phyloP scores from a whole-genome alignment of 2,329 filamentous ascomycete species.

The Lachnellula subtilissima region DNA sequence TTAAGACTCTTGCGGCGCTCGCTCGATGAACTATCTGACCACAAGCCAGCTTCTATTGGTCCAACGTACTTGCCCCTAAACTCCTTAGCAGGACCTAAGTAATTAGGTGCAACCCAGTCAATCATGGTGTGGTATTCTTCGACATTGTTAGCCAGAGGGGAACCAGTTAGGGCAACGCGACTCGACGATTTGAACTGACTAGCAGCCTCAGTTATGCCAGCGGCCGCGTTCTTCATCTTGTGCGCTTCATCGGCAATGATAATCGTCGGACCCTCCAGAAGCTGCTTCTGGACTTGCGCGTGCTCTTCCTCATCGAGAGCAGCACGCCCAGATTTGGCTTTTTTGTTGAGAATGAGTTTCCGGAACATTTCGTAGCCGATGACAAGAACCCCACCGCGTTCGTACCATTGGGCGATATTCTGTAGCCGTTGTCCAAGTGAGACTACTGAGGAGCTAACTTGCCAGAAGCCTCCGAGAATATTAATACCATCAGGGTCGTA shows the following conservation, averaged over 20 bases:
- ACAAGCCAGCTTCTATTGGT: slow-evolving; percentile 70
- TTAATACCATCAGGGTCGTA: slow-evolving; percentile 20
- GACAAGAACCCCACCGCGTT: slow-evolving; percentile 66
- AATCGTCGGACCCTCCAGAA: slow-evolving; percentile 61
- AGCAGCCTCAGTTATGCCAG: slow-evolving; percentile 50
- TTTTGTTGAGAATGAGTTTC: slow-evolving; percentile 36
- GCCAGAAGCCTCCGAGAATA: slow-evolving; percentile 51
- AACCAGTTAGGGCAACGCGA: slow-evolving; percentile 81
- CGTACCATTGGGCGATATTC: slow-evolving; percentile 55
- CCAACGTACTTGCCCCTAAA: slow-evolving; percentile 67
- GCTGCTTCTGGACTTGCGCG: slow-evolving; percentile 38
- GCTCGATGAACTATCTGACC: slow-evolving; percentile 51
- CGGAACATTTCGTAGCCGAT: slow-evolving; percentile 69
- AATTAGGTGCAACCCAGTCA: slow-evolving; percentile 77
- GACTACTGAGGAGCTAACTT: slow-evolving; percentile 45
- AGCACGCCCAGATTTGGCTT: slow-evolving; percentile 21
- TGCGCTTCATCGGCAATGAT: slow-evolving; percentile 87
- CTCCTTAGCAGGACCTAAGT: slow-evolving; percentile 62
- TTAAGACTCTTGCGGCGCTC: slow-evolving; percentile 59
- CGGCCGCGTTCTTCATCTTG: slow-evolving; percentile 60
- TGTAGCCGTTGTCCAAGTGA: slow-evolving; percentile 36
- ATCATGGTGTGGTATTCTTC: slow-evolving; percentile 84
- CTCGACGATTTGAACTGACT: slow-evolving; percentile 59
- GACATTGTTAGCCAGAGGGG: slow-evolving; percentile 79
- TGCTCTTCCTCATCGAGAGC: slow-evolving; percentile 34